A percentile compares a stretch with the other conserved stretches of the same genome.
Conservation (phyloP, 371 early-diverging fungal species). For the Lichtheimia ramosa region DNA sequence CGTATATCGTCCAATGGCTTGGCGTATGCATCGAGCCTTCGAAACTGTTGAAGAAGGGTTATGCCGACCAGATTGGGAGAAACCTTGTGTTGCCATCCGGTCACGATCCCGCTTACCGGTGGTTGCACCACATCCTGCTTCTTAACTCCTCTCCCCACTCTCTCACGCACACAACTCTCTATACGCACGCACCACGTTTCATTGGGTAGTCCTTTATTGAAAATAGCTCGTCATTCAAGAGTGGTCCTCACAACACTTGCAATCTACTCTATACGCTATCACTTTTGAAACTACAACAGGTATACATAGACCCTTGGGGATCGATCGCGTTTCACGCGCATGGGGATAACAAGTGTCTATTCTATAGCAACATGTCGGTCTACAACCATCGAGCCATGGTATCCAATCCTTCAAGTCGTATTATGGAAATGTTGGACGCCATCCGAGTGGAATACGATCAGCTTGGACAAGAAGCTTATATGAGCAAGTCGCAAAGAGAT, state of each 20-base stretch:
- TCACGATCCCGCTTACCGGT: too few relatives aligned
- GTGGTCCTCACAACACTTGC: too few relatives aligned
- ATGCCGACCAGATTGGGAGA: too few relatives aligned
- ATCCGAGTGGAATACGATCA: slow-evolving; percentile 77
- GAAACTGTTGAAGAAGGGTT: slow-evolving; percentile 53
- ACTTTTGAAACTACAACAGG: neutral
- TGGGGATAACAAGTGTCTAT: neutral
- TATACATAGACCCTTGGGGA: too few relatives aligned
- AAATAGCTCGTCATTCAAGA: too few relatives aligned
- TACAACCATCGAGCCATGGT: slow-evolving; percentile 79
- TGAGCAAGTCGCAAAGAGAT: slow-evolving; percentile 74
- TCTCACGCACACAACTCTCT: too few relatives aligned
- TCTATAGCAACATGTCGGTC: slow-evolving; percentile 28
- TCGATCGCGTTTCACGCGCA: too few relatives aligned
- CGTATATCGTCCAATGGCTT: slow-evolving; percentile 96
- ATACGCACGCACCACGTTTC: too few relatives aligned
- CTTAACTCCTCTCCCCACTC: neutral
- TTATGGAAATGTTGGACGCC: slow-evolving; percentile 75
- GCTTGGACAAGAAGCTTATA: slow-evolving; percentile 68
- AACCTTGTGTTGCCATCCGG: too few relatives aligned
- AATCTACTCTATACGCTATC: too few relatives aligned
- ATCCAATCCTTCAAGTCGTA: slow-evolving; percentile 58
- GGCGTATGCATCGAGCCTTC: slow-evolving; percentile 92
- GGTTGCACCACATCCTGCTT: too few relatives aligned
- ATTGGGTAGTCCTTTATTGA: too few relatives aligned